Conservation (phyloP, 164 flowering plant species). For the Kalanchoe fedtschenkoi region DNA sequence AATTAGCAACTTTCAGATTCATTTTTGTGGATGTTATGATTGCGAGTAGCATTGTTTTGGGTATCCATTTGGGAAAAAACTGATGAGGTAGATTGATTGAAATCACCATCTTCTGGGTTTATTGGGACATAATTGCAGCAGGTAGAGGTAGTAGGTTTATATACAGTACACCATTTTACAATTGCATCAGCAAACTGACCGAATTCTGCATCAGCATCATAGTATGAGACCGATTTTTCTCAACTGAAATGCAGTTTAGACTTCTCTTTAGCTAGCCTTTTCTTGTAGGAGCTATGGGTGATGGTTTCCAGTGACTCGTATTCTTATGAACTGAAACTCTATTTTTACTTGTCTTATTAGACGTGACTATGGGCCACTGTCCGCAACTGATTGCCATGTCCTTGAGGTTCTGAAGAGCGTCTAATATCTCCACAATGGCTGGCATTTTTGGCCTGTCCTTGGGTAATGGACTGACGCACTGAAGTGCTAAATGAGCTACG, state of each 20-base stretch:
- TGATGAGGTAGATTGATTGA: no score
- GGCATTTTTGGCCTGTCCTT: constrained; percentile 81
- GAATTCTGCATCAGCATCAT: no score
- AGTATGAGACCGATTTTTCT: not conserved
- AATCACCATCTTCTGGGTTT: no score
- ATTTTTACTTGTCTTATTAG: constrained; percentile 18
- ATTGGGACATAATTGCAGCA: no score
- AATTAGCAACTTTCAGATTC: no score
- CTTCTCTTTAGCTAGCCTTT: not conserved
- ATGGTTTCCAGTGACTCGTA: constrained; percentile 15
- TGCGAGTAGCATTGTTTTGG: no score
- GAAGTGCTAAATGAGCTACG: constrained; percentile 52
- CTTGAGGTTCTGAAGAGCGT: constrained; percentile 38
- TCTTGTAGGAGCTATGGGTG: constrained; percentile 13
- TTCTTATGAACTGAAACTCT: constrained; percentile 18
- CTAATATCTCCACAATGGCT: constrained; percentile 49
- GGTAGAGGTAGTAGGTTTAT: not conserved
- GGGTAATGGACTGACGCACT: constrained; percentile 66
- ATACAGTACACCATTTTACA: not conserved
- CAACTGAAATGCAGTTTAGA: not conserved
- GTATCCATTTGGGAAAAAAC: no score
- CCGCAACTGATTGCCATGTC: constrained; percentile 78
- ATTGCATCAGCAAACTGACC: not conserved
- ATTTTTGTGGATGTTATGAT: no score
- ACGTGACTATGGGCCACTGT: constrained; percentile 40